Evolutionary conservation across 306 rosid genomes (phyloP).

Genomic region (Castanea mollissima): DNA sequence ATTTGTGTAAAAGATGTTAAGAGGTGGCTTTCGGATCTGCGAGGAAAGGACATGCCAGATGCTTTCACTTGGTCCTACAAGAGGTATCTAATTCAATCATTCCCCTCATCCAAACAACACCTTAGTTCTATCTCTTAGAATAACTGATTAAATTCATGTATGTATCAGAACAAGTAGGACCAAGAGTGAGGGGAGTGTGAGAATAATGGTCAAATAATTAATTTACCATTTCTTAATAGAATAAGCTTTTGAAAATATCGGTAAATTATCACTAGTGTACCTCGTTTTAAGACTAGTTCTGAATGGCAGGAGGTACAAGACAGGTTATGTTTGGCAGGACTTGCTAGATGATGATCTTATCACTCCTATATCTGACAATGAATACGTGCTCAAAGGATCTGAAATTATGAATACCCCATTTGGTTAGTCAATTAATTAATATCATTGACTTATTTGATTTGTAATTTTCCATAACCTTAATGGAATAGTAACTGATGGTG

Average conservation of each 20-base stretch:
- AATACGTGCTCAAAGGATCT: conserved; percentile 88
- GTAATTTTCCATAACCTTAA: not conserved
- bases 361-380: conserved; percentile 85
- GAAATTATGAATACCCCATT: conserved; percentile 41
- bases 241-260: too few relatives aligned
- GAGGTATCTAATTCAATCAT: conserved; percentile 44
- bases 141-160: too few relatives aligned
- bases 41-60: conserved; percentile 71
- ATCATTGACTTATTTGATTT: not conserved
- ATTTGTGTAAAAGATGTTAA: conserved; percentile 49
- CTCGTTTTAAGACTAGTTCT: not conserved
- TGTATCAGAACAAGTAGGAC: too few relatives aligned
- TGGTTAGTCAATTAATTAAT: conserved; percentile 33
- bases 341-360: conserved; percentile 80
- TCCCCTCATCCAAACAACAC: not conserved
- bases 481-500: not conserved
- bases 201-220: too few relatives aligned
- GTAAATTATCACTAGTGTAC: not conserved
- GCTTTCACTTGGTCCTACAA: conserved; percentile 82
- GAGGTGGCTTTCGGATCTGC: conserved; percentile 75
- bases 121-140: too few relatives aligned
- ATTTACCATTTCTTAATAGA: too few relatives aligned
- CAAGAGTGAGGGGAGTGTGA: too few relatives aligned
- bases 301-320: conserved; percentile 78
- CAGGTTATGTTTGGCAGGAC: conserved; percentile 91